A percentile compares a stretch with the other conserved stretches of the same genome.
Evolutionary conservation across 1,139 yeast species (phyloP).

Genomic region (Hyphopichia fennica): DNA sequence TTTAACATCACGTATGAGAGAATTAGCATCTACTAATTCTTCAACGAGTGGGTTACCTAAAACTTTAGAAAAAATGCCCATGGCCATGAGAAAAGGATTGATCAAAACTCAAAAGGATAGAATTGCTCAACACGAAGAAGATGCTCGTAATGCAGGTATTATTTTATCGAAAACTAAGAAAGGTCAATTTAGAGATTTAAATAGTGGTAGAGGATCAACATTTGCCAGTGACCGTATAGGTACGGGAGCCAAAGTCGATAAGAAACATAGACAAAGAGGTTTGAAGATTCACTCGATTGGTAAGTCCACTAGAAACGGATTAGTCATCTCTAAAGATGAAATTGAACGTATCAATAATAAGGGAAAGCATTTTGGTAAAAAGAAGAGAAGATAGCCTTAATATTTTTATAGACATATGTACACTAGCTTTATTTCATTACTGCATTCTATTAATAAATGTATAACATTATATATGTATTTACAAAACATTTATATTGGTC

Average conservation of each 20-base stretch:
- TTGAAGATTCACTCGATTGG: conserved; percentile 79
- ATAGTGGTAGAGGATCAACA: conserved; percentile 56
- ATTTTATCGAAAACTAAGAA: conserved; percentile 64
- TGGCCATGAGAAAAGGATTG: conserved; percentile 86
- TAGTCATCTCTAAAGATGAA: conserved; percentile 70
- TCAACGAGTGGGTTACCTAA: conserved; percentile 35
- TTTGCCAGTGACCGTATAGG: conserved; percentile 60
- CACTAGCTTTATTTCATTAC: no score
- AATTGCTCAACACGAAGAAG: conserved; percentile 61
- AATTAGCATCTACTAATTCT: conserved; percentile 54
- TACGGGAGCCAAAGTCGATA: conserved; percentile 32
- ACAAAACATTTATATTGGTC: no score
- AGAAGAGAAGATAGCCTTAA: conserved; percentile 6
- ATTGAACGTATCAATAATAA: conserved; percentile 47
- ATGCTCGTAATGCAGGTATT: conserved; percentile 88
- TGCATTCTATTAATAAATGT: background rate
- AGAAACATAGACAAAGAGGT: conserved; percentile 67
- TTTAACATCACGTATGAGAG: conserved; percentile 63
- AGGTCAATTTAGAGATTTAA: conserved; percentile 60
- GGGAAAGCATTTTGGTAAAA: conserved; percentile 8
- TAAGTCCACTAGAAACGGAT: conserved; percentile 75
- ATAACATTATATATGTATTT: background rate
- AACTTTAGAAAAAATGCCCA: conserved; percentile 78
- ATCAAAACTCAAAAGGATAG: conserved; percentile 53
- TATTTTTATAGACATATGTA: no score